Evolutionary conservation across 495 filamentous ascomycete genomes (phyloP).

Genomic region (Staphylotrichum tortipilum): DNA sequence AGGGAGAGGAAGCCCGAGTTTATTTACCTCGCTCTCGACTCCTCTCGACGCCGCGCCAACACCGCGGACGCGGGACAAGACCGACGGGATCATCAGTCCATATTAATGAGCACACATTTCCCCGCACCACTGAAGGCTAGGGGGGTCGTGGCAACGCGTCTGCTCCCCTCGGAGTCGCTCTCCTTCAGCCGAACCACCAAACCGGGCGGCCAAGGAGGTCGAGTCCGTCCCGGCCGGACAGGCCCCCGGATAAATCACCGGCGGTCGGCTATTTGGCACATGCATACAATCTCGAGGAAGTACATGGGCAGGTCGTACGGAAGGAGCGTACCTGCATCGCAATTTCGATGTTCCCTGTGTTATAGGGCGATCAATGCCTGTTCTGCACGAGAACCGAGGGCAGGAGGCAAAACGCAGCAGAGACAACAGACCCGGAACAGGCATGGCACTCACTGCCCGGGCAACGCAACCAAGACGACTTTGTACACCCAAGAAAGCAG

Average conservation of each 20-base stretch:
- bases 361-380: too few relatives aligned
- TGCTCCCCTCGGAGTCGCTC: background rate
- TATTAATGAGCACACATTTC: background rate
- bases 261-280: background rate
- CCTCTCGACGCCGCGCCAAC: background rate
- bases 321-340: too few relatives aligned
- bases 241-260: background rate
- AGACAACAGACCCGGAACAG: too few relatives aligned
- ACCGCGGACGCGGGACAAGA: conserved; percentile 1
- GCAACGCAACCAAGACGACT: too few relatives aligned
- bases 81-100: background rate
- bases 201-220: conserved; percentile 1
- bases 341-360: too few relatives aligned
- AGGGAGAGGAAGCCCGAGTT: background rate
- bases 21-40: background rate
- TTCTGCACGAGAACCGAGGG: too few relatives aligned
- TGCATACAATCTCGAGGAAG: background rate
- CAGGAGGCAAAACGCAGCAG: too few relatives aligned
- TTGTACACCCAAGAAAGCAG: too few relatives aligned
- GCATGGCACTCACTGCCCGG: too few relatives aligned
- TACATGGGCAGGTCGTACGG: background rate
- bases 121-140: background rate
- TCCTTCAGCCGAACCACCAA: conserved; percentile 1
- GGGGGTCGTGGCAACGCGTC: background rate
- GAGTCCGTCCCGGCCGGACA: background rate